A percentile compares a stretch with the other conserved stretches of the same genome.
Conservation (phyloP, 305 asterid genomes). For the Ilex paraguariensis region DNA sequence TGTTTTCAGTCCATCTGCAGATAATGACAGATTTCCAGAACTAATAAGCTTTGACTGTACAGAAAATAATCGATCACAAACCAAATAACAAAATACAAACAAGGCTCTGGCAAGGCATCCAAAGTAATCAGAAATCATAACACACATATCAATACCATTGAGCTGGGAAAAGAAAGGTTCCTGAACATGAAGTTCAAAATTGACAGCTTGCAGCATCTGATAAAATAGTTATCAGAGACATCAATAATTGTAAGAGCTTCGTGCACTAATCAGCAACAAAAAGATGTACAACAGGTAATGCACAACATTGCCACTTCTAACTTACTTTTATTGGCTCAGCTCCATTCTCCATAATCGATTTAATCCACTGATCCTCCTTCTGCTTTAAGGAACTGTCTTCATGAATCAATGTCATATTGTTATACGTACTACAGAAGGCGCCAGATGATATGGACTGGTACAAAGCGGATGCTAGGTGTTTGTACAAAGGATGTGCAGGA, state of each 20-base stretch:
- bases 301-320: neutral
- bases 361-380: conserved; percentile 45
- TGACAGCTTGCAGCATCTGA: conserved; percentile 55
- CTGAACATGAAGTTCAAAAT: conserved; percentile 82
- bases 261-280: conserved; percentile 2
- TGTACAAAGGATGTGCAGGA: conserved; percentile 68
- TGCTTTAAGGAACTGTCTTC: conserved; percentile 28
- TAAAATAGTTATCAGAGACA: too few species aligned
- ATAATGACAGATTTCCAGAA: conserved; percentile 2
- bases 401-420: conserved; percentile 22
- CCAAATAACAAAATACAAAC: conserved; percentile 1
- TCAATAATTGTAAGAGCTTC: neutral
- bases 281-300: neutral
- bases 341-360: conserved; percentile 45
- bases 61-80: conserved; percentile 3
- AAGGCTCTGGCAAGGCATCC: too few species aligned
- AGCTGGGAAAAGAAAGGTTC: conserved; percentile 85
- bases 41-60: neutral
- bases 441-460: conserved; percentile 44
- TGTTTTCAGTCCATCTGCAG: conserved; percentile 65
- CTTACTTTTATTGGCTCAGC: conserved; percentile 48
- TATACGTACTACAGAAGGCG: conserved; percentile 23
- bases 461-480: conserved; percentile 56
- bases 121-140: too few species aligned
- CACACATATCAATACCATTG: conserved; percentile 34